Evolutionary conservation across 2,329 filamentous ascomycete genomes (phyloP).

Genomic region (Decorospora gaudefroyi): DNA sequence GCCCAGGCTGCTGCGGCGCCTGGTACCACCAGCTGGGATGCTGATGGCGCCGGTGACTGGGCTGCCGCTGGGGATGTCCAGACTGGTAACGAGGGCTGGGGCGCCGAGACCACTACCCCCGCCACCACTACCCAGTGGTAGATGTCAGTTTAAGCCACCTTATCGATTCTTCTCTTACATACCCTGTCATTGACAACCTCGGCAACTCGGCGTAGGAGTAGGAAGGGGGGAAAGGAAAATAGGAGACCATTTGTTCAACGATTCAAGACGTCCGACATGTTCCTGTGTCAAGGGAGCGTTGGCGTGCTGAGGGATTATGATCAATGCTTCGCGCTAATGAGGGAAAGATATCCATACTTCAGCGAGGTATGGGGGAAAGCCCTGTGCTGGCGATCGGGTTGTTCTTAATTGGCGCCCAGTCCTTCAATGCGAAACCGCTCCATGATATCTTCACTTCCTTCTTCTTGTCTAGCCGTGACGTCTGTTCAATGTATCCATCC

Average conservation of each 20-base stretch:
- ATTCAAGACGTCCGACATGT: slow-evolving; percentile 14
- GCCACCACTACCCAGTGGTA: slow-evolving; percentile 53
- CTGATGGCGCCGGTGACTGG: slow-evolving; percentile 70
- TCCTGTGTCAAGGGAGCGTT: slow-evolving; percentile 16
- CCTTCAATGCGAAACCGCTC: slow-evolving; percentile 35
- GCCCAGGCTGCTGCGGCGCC: slow-evolving; percentile 61
- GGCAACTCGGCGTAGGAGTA: slow-evolving; percentile 40
- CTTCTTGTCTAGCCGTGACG: not conserved
- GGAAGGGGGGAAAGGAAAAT: slow-evolving; percentile 35
- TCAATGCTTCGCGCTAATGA: slow-evolving; percentile 78
- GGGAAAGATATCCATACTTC: slow-evolving; percentile 92
- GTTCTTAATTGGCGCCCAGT: slow-evolving; percentile 83
- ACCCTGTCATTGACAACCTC: slow-evolving; percentile 42
- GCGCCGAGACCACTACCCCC: slow-evolving; percentile 46
- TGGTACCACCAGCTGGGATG: slow-evolving; percentile 67
- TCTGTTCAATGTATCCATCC: no score
- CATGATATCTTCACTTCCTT: slow-evolving; percentile 3
- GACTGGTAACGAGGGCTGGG: slow-evolving; percentile 59
- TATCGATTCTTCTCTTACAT: slow-evolving; percentile 30
- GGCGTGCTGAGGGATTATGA: slow-evolving; percentile 35
- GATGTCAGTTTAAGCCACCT: slow-evolving; percentile 29
- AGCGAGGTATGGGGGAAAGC: slow-evolving; percentile 79
- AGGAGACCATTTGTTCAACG: slow-evolving; percentile 26
- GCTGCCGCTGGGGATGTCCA: slow-evolving; percentile 60
- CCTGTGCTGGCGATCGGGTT: slow-evolving; percentile 83